Evolutionary conservation across 1,284 basidiomycete genomes (phyloP), one percentile per base, ranked within the genome.

Genomic region (Ganoderma meredithae): DNA sequence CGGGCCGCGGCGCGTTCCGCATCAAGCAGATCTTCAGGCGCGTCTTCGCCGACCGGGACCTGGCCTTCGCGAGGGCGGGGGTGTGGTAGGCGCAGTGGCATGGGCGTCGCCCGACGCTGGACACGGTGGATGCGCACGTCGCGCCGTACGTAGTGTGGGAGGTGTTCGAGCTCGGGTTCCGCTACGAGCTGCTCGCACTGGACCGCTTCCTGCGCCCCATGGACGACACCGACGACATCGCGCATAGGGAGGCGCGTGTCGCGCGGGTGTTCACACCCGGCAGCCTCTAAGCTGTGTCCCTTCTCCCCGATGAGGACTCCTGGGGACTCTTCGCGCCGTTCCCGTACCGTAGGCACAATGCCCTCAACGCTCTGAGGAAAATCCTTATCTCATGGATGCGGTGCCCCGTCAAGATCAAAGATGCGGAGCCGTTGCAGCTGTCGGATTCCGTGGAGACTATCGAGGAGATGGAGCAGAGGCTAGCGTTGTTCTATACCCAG

Each of bases 141-240:
- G 52, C 27, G 6, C 63, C 67, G 9, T 19, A 33, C 12, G 41
- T 68, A n/a, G 2, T 68, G 1, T 71, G 70, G 70, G 70, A 71
- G 39, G 10, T 65, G 5, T 59, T 40, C 39, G 68, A 71, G 40
- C 59, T 71, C 0, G 70, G 68, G 1, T 71, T 71, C 22, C 68
- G 68, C n/a, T 60, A 69, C 25, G 70, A 71, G 52, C 63, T 71
- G 1, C 47, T 67, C 10, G 58, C 60, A 1, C 36, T 67, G 13
- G 67, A 69, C 49, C 63, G 63, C 17, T 17, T 33, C 52, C 10
- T 55, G 52, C 25, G 52, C 3, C 52, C 52, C 52, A 13, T 17
- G 22, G 15, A 1, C 15, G 19, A 27, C 3, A 2, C 27, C 31
- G 15, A 27, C 4, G 27, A 55, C 27, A 7, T 31, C 27, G 6